Evolutionary conservation across 768 basidiomycete genomes (phyloP), one percentile per base, ranked within the genome.

Genomic region (Naganishia onofrii): DNA sequence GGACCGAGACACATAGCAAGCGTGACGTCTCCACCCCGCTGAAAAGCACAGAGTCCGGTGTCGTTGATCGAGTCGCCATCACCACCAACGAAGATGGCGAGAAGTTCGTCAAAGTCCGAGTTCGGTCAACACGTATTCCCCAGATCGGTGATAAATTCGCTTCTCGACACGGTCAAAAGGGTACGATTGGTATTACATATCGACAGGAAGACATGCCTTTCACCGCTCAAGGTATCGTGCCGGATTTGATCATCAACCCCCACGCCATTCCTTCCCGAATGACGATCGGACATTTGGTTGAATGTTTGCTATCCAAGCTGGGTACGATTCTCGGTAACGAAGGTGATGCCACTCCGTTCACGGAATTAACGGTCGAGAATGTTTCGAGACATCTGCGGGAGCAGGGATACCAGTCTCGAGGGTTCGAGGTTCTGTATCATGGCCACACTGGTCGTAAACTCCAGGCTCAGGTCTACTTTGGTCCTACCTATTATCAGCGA

Each of bases 151-250:
- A 99, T 85, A 99, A 99, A 83, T 99, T 99, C 74, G 96, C 96
- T 1, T 99, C 96, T 56, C 91, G 96, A 78, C 96, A 99, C 78
- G 96, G 96, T 76, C 96, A 99, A 83, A 99, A 99, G 84, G 96
- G 96, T 82, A 99, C 96, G 12, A 95, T 98, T 72, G 96, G 96
- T 82, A 96, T 99, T 82, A 97, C 95, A 0, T 99, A 99, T 79
- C 92, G 96, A 64, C 96, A 98, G 81, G 96, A 99, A 81, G 96
- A 99, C 79, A 98, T 99, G 96, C 96, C 96, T 34, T 99, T 98
- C 84, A 95, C 93, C 2, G 88, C 89, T 1, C 93, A 98, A 78
- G 96, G 96, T 70, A 92, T 97, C 76, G 91, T 91, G 0, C 96
- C 96, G 12, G 96, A 99, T 81, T 86, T 99, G 76, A 87, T 99